Base-by-base conservation (phyloP, 441 rosid genomes). In the Populus hybrid region DNA sequence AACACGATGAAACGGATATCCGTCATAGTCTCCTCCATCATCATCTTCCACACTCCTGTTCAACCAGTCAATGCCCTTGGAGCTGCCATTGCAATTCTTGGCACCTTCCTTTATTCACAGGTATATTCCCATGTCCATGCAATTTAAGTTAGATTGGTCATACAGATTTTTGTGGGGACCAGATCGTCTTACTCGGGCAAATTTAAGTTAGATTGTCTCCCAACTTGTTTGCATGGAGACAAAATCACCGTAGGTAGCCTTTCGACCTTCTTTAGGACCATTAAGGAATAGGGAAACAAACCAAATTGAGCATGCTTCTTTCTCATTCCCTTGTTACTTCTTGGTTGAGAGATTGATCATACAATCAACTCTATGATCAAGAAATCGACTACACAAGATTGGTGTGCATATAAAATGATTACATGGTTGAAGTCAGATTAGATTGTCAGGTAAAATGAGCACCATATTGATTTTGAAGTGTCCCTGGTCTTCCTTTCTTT, bases 1-100 rank as follows among this genome's bases (percentile, higher is more conserved):
- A 95, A 95, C 88, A 95, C 99, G 1, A 93, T 93, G 98, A 95
- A 95, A 85, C 82, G 99, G 21, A 89, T 95, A 35, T 95, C 94
- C 0, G 99, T 95, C 75, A 95, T 95, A 1, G 91, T 93, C 9
- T 87, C 98, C 46, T 93, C 99, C 74, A 93, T 95, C 82, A 92
- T 93, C 83, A 93, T 95, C 84, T 95, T 95, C 82, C 92, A 86
- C 80, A 93, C 93, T 1, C 98, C 98, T 2, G 80, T 93, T 78
- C 94, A 69, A 82, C 97, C 98, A 21, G 80, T 93, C 83, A 95
- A 95, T 78, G 93, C 94, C 21, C 94, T 93, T 28, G 99, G 98
- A 59, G 98, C 98, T 50, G 93, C 98, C 87, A 89, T 95, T 67
- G 98, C 98, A 0, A 88, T 95, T 67, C 90, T 95, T 26, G 98